Conservation (phyloP, 1,284 basidiomycete genomes). For the Boletus smithii region DNA sequence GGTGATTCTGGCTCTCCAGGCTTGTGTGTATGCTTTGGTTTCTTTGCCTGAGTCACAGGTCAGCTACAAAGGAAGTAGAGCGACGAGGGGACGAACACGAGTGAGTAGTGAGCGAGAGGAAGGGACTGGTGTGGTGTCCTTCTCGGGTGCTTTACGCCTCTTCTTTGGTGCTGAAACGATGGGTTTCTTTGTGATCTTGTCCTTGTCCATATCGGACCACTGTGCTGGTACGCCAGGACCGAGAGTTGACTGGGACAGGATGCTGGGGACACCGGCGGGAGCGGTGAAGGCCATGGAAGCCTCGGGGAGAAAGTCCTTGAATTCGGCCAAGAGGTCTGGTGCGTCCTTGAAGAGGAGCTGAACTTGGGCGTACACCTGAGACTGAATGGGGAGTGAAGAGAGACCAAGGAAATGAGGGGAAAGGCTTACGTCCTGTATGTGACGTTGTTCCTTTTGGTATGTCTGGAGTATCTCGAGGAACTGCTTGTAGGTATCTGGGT, state of each 20-base stretch:
- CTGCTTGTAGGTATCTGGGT: slow-evolving; percentile 95
- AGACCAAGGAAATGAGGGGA: background rate
- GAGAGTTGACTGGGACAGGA: slow-evolving; percentile 44
- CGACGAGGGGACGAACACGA: slow-evolving; percentile 31
- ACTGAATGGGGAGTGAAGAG: slow-evolving; percentile 34
- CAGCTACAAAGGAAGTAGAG: slow-evolving; percentile 6
- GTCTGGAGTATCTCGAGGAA: slow-evolving; percentile 98
- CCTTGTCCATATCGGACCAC: slow-evolving; percentile 44
- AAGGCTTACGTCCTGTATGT: slow-evolving; percentile 78
- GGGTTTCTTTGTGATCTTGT: slow-evolving; percentile 47
- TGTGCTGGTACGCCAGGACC: slow-evolving; percentile 32
- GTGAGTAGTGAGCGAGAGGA: slow-evolving; percentile 43
- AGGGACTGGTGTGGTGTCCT: slow-evolving; percentile 56
- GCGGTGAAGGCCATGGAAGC: slow-evolving; percentile 40
- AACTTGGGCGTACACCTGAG: slow-evolving; percentile 90
- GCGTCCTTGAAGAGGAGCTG: slow-evolving; percentile 90
- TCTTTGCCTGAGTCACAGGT: slow-evolving; percentile 45
- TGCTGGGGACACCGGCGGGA: slow-evolving; percentile 37
- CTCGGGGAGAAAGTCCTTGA: slow-evolving; percentile 95
- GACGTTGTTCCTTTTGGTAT: slow-evolving; percentile 92
- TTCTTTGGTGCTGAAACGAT: slow-evolving; percentile 44
- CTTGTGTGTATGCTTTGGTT: slow-evolving; percentile 56
- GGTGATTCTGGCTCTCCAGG: slow-evolving; percentile 53
- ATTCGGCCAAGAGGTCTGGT: slow-evolving; percentile 90
- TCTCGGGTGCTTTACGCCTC: slow-evolving; percentile 46